Evolutionary conservation across 192 early-diverging fungal species (phyloP).

Genomic region (Phycomyces blakesleeanus): DNA sequence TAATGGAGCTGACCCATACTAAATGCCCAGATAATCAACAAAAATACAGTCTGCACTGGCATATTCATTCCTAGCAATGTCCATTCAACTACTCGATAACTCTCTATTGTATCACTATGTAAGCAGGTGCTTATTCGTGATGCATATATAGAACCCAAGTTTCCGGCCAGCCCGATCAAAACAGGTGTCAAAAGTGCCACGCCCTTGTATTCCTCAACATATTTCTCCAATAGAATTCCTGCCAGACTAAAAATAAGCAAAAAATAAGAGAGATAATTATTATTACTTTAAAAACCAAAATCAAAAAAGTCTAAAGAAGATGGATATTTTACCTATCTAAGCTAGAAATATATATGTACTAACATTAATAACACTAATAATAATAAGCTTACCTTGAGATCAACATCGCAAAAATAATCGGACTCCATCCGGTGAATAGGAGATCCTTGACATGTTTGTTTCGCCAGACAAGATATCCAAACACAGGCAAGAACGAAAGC

Average conservation of each 20-base stretch:
- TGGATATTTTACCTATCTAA: neutral
- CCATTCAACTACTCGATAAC: constrained; percentile 44
- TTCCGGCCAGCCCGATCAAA: constrained; percentile 67
- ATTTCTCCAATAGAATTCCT: constrained; percentile 61
- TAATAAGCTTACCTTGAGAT: constrained; percentile 57
- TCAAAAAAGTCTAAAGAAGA: neutral
- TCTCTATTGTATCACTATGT: constrained; percentile 46
- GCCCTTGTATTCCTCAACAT: constrained; percentile 56
- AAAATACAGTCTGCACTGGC: constrained; percentile 58
- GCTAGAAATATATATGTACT: too few species aligned
- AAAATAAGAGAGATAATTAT: too few species aligned
- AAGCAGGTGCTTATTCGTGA: constrained; percentile 70
- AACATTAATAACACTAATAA: too few species aligned
- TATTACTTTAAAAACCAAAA: too few species aligned
- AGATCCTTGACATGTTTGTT: constrained; percentile 62
- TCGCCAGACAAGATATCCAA: constrained; percentile 42
- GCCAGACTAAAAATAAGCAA: constrained; percentile 53
- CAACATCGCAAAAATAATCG: constrained; percentile 67
- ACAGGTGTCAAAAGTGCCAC: constrained; percentile 66
- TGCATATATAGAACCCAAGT: constrained; percentile 72
- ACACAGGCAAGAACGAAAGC: constrained; percentile 36
- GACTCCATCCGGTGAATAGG: constrained; percentile 65
- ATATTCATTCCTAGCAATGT: constrained; percentile 64
- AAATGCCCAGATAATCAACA: constrained; percentile 43
- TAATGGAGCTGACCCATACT: constrained; percentile 41